Conservation (phyloP, 108 stramenopile species). For the Cyclotella atomus region DNA sequence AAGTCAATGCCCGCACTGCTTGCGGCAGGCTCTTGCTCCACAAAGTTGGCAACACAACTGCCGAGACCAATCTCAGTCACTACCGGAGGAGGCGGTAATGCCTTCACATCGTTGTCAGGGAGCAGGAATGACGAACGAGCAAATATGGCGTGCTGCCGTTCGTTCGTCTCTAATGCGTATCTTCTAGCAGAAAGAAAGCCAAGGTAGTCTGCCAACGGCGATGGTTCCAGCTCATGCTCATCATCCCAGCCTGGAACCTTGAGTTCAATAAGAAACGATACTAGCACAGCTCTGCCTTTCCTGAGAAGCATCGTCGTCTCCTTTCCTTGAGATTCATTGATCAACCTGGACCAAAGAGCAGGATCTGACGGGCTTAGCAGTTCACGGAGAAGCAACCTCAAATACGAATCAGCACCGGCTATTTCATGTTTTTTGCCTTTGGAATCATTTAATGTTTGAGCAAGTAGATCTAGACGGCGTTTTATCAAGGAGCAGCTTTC, state of each 20-base stretch:
- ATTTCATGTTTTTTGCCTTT: not conserved
- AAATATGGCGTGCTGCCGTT: constrained; percentile 10
- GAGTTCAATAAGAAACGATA: constrained; percentile 32
- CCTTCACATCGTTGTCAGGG: constrained; percentile 14
- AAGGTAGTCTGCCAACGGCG: constrained; percentile 42
- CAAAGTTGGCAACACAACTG: constrained; percentile 32
- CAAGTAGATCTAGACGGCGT: constrained; percentile 37
- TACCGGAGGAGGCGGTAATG: constrained; percentile 31
- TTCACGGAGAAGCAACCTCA: constrained; percentile 31
- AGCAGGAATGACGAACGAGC: constrained; percentile 35
- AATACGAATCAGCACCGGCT: constrained; percentile 34
- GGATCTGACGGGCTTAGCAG: constrained; percentile 29
- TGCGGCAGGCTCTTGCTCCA: constrained; percentile 12
- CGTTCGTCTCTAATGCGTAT: not conserved
- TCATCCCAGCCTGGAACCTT: constrained; percentile 42
- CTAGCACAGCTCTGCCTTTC: constrained; percentile 38
- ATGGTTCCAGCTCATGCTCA: constrained; percentile 4
- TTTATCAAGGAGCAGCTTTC: constrained; percentile 27
- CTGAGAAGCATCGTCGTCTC: constrained; percentile 34
- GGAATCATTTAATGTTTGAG: constrained; percentile 1
- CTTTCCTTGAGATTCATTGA: constrained; percentile 32
- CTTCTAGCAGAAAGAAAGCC: constrained; percentile 34
- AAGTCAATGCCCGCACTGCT: constrained; percentile 1
- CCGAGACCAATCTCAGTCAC: constrained; percentile 47
- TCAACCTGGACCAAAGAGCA: constrained; percentile 24